phyloP scores from a whole-genome alignment of 306 rosid genomes.

The Lathyrus aphaca region DNA sequence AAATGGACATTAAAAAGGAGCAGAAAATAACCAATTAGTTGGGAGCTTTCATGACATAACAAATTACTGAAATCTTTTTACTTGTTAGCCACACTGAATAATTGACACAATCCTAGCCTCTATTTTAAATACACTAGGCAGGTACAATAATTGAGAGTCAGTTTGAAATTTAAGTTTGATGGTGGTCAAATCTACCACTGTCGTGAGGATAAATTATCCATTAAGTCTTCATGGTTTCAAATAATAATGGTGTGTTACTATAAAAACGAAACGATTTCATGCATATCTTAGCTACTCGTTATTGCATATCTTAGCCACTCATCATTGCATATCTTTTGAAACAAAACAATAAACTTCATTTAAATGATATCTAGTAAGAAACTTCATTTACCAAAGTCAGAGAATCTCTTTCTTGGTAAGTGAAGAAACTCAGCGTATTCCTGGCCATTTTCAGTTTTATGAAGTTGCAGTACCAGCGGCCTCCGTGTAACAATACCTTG shows the following conservation, averaged over 20 bases:
- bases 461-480: conserved; percentile 95
- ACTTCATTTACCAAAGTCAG: conserved; percentile 74
- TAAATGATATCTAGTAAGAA: conserved; percentile 1
- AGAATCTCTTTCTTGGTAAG: conserved; percentile 70
- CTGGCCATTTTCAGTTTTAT: conserved; percentile 69
- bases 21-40: conserved; percentile 20
- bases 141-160: neutral
- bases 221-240: conserved; percentile 1
- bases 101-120: conserved; percentile 17
- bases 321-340: conserved; percentile 6
- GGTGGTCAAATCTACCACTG: neutral
- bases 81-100: conserved; percentile 16
- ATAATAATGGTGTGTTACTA: conserved; percentile 19
- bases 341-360: conserved; percentile 16
- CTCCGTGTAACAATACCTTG: conserved; percentile 96
- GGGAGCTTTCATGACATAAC: neutral
- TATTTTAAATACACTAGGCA: neutral
- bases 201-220: conserved; percentile 12
- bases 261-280: conserved; percentile 4
- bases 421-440: conserved; percentile 99
- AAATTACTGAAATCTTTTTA: conserved; percentile 10
- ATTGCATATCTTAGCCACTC: conserved; percentile 16
- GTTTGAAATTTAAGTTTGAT: neutral
- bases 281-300: neutral
- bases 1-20: conserved; percentile 42